Percentiles rank a stretch among this genome's conserved stretches.
These are phyloP conservation scores for Lactarius vividus DNA, from an alignment of 768 basidiomycete genomes.

Conservation along the genomic window DNA sequence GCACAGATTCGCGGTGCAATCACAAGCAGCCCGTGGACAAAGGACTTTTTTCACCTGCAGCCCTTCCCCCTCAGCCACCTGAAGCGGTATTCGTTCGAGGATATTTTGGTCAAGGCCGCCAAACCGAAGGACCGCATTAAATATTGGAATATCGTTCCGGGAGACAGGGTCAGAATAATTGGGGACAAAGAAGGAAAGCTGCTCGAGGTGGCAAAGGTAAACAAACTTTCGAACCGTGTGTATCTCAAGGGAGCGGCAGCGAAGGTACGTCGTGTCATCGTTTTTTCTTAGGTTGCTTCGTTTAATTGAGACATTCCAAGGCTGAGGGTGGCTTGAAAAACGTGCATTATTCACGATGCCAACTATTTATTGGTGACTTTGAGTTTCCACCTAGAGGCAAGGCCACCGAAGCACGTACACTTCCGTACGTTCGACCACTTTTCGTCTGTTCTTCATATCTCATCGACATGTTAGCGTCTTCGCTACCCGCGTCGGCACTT, in stretches of 20 bases:
- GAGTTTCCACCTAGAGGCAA: constrained; percentile 48
- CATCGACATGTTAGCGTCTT: constrained; percentile 55
- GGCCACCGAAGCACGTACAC: constrained; percentile 29
- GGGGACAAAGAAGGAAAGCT: constrained; percentile 60
- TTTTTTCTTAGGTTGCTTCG: background rate
- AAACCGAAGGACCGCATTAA: constrained; percentile 69
- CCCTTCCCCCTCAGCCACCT: constrained; percentile 56
- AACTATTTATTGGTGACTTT: constrained; percentile 69
- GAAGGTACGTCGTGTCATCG: constrained; percentile 31
- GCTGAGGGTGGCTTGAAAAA: constrained; percentile 21
- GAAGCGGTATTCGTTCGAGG: constrained; percentile 44
- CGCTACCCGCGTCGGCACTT: constrained; percentile 65
- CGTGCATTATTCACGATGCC: constrained; percentile 72
- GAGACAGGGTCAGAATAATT: constrained; percentile 70
- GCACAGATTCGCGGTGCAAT: constrained; percentile 22
- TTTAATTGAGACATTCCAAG: constrained; percentile 29
- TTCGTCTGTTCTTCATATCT: background rate
- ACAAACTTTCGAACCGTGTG: constrained; percentile 68
- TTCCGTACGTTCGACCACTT: constrained; percentile 31
- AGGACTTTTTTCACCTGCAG: constrained; percentile 62
- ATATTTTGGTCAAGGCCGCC: constrained; percentile 49
- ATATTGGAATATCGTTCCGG: constrained; percentile 86
- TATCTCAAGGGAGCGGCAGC: constrained; percentile 50
- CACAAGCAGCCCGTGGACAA: constrained; percentile 48
- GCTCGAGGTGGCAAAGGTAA: constrained; percentile 71